phyloP scores from a whole-genome alignment of 2,329 filamentous ascomycete species.

The Aspergillus ibericus region DNA sequence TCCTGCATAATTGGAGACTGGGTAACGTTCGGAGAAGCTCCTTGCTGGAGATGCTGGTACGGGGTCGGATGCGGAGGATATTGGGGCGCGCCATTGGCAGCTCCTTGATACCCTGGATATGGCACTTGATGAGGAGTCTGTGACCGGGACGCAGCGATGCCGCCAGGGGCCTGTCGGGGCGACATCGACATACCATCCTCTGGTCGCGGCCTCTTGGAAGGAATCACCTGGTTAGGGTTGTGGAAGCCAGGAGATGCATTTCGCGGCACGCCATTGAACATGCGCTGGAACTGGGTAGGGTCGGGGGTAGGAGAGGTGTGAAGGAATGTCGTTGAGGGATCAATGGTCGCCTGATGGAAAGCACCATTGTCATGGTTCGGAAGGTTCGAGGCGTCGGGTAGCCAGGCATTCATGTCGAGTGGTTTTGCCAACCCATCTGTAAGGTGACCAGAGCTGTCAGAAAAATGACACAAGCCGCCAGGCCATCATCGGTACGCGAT shows the following conservation, averaged over 20 bases:
- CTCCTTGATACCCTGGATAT: slow-evolving; percentile 69
- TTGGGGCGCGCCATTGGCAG: slow-evolving; percentile 61
- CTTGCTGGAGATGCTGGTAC: slow-evolving; percentile 80
- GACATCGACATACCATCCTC: slow-evolving; percentile 85
- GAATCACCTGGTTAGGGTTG: slow-evolving; percentile 78
- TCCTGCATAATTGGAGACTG: slow-evolving; percentile 90
- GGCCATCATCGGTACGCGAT: slow-evolving; percentile 26
- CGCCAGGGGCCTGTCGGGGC: slow-evolving; percentile 71
- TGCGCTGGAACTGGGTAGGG: slow-evolving; percentile 57
- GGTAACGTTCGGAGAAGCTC: slow-evolving; percentile 78
- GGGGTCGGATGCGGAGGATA: slow-evolving; percentile 62
- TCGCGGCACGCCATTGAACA: slow-evolving; percentile 82
- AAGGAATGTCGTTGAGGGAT: slow-evolving; percentile 50
- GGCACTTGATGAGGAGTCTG: slow-evolving; percentile 83
- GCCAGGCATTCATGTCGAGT: slow-evolving; percentile 55
- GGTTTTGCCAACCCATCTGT: slow-evolving; percentile 49
- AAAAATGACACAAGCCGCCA: slow-evolving; percentile 14
- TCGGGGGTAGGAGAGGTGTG: slow-evolving; percentile 49
- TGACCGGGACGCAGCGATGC: slow-evolving; percentile 79
- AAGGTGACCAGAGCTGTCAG: slow-evolving; percentile 27
- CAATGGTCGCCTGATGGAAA: slow-evolving; percentile 47
- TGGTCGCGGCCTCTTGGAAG: slow-evolving; percentile 81
- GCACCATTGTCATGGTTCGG: slow-evolving; percentile 52
- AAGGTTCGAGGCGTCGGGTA: slow-evolving; percentile 49
- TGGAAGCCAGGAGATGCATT: slow-evolving; percentile 78